Evolutionary conservation across 768 basidiomycete genomes (phyloP), one percentile per base, ranked within the genome.

Genomic region (Chalciporus piperatus): DNA sequence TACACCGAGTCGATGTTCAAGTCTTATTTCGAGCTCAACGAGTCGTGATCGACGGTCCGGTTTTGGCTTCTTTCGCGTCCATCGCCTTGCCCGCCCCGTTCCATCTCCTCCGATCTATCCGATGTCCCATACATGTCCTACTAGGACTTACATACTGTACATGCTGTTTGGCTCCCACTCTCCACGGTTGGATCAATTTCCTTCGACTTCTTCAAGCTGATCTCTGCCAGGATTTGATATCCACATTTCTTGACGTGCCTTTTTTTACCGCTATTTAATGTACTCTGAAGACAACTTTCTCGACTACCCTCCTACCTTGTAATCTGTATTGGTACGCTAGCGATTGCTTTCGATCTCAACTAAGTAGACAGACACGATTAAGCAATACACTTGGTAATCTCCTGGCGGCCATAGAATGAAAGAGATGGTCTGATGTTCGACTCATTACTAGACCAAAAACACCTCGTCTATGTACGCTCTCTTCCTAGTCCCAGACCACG

Each of bases 1-100:
- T 77, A 83, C 45, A 75, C 78, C 55, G 97, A 98, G 67, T 83
- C 89, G 14, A 92, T 94, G 87, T 98, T 98, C 74, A 82, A 84
- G 65, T 71, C 80, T 37, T 98, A 98, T 70, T 98, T 94, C 62
- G 86, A 92, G 55, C 74, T 89, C 45, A 73, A 74, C 45, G 85
- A 83, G 48, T 75, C 57, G 37, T 69, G 56, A 68, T 47, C 28
- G 30, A 45, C 44, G 16, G 35, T n/a, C 10, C 11, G 1, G 9
- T 32, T 5, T 32, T 32, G 32, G 32, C 32, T 13, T 14, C 9
- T 10, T 10, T 10, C 12, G 10, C 27, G 6, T 27, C 27, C 7
- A 32, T 32, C 13, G 11, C 11, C 32, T 32, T 10, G 4, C 32
- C 4, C 32, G 9, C 32, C 13, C 32, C 32, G 5, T 32, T 14